Percentiles rank a stretch among this genome's conserved stretches.
These are phyloP conservation scores for Aspergillus affinis DNA, from an alignment of 495 filamentous ascomycete species.

Conservation along the genomic window DNA sequence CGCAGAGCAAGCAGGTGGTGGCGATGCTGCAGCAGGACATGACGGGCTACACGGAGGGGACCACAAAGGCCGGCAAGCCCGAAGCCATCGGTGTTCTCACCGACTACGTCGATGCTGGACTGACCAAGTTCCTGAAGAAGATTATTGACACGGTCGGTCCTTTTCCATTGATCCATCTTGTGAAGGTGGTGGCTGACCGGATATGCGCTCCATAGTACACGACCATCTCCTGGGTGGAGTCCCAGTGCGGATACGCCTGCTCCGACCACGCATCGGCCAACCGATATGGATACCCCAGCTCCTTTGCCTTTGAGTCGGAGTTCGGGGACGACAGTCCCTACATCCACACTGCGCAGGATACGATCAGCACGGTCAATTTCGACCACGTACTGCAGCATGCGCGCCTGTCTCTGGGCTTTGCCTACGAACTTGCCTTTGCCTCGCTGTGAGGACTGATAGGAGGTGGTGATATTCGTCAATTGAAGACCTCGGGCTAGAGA, in stretches of 20 bases:
- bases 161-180: neutral
- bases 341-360: conserved; percentile 1
- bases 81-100: neutral
- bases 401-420: conserved; percentile 3
- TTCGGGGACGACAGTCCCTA: neutral
- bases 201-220: neutral
- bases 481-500: no score
- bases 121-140: conserved; percentile 4
- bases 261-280: conserved; percentile 4
- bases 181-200: neutral
- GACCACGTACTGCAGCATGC: conserved; percentile 4
- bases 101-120: conserved; percentile 3
- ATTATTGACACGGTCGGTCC: conserved; percentile 1
- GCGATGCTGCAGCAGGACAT: conserved; percentile 7
- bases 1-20: neutral
- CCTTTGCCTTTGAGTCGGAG: conserved; percentile 1
- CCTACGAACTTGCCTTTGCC: conserved; percentile 7
- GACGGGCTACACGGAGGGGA: conserved; percentile 2
- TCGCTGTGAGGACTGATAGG: neutral
- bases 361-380: conserved; percentile 5
- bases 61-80: neutral
- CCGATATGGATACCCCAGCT: neutral
- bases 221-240: neutral
- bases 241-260: conserved; percentile 4
- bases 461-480: no score